Percentiles rank a stretch among this genome's conserved stretches.
phyloP scores from a whole-genome alignment of 2,329 filamentous ascomycete genomes.

The Lasiodiplodia citricola region DNA sequence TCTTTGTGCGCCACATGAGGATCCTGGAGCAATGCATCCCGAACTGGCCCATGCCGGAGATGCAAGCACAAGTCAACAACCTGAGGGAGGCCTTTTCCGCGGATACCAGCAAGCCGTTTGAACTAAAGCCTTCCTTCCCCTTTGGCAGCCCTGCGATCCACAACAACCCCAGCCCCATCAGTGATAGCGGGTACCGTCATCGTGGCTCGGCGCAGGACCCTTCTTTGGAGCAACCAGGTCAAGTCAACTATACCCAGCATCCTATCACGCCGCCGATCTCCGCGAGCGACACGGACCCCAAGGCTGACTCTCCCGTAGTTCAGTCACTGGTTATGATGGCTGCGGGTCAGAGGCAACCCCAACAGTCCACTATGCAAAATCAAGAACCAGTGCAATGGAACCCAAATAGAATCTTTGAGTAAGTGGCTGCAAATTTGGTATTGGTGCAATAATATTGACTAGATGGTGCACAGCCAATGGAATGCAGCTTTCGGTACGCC shows the following conservation, averaged over 20 bases:
- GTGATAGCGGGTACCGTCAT: constrained; percentile 56
- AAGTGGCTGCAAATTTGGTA: constrained; percentile 50
- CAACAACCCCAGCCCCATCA: constrained; percentile 65
- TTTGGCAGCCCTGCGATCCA: constrained; percentile 77
- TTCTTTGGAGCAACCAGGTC: constrained; percentile 57
- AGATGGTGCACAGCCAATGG: constrained; percentile 73
- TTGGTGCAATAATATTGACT: constrained; percentile 24
- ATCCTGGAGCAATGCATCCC: constrained; percentile 84
- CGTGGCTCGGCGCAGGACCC: constrained; percentile 53
- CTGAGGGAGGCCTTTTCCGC: constrained; percentile 90
- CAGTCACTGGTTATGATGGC: constrained; percentile 75
- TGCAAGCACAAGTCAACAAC: constrained; percentile 87
- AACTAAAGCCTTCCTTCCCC: constrained; percentile 85
- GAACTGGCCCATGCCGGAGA: constrained; percentile 86
- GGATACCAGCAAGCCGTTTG: constrained; percentile 82
- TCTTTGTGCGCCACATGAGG: constrained; percentile 92
- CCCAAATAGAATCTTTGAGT: constrained; percentile 88
- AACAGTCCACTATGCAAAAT: constrained; percentile 59
- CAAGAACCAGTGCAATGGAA: constrained; percentile 77
- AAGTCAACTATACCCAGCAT: constrained; percentile 71
- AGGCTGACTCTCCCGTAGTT: constrained; percentile 76
- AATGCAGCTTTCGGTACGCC: constrained; percentile 89
- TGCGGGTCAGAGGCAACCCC: constrained; percentile 57
- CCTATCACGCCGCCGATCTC: constrained; percentile 84
- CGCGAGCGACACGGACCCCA: constrained; percentile 72